These are phyloP conservation scores for Neltuma alba DNA, from an alignment of 306 rosid species.

Conservation along the genomic window DNA sequence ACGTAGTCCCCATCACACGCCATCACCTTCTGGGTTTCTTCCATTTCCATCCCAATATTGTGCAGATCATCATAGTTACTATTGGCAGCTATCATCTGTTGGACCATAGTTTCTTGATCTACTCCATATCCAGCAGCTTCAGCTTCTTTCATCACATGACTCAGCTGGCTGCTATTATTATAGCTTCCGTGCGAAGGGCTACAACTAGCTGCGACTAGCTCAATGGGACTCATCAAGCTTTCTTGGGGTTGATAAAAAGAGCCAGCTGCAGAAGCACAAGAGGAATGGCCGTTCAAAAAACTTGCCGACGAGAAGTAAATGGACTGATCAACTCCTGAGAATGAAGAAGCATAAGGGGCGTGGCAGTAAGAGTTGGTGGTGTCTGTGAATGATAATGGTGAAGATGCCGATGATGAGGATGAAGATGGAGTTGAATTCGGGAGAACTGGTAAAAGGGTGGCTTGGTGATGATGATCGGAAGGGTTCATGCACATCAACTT, in stretches of 20 bases:
- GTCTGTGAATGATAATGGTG: slow-evolving; percentile 43
- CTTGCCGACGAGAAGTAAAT: slow-evolving; percentile 43
- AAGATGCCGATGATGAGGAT: slow-evolving; percentile 31
- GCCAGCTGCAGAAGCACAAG: slow-evolving; percentile 31
- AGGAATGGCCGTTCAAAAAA: slow-evolving; percentile 43
- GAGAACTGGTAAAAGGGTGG: slow-evolving; percentile 39
- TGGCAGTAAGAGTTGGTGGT: slow-evolving; percentile 30
- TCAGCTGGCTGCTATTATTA: slow-evolving; percentile 26
- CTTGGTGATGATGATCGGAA: slow-evolving; percentile 41
- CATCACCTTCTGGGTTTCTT: slow-evolving; percentile 45
- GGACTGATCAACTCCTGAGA: slow-evolving; percentile 39
- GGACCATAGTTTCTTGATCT: slow-evolving; percentile 27
- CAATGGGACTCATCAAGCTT: slow-evolving; percentile 39
- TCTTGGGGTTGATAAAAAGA: slow-evolving; percentile 52
- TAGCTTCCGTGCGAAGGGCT: slow-evolving; percentile 71
- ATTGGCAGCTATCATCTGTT: slow-evolving; percentile 28
- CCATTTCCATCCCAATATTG: slow-evolving; percentile 43
- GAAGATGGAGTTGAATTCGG: slow-evolving; percentile 52
- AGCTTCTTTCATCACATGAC: slow-evolving; percentile 36
- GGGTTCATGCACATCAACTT: slow-evolving; percentile 51
- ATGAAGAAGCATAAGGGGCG: slow-evolving; percentile 36
- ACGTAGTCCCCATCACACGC: slow-evolving; percentile 27
- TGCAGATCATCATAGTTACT: slow-evolving; percentile 8
- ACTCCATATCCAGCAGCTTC: slow-evolving; percentile 27
- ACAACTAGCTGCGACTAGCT: slow-evolving; percentile 49